Base-by-base conservation (phyloP, 1,284 basidiomycete species). In the Malassezia pachydermatis region DNA sequence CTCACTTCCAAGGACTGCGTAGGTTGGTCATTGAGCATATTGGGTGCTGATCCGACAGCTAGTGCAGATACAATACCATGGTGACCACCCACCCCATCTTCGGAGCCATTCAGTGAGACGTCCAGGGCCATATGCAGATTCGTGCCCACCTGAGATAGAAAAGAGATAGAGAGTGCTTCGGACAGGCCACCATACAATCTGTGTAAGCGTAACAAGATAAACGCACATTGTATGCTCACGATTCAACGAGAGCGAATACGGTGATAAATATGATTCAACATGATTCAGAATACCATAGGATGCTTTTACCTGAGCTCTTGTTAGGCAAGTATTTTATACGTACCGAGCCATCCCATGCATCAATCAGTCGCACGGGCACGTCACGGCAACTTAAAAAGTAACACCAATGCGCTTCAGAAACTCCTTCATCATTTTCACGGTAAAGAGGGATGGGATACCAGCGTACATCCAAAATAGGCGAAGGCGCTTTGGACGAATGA, bases 381-480 rank as follows among this genome's bases (percentile, higher is more conserved):
- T 52, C 50, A 11, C 50, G 44, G 28, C 44, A 29, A 24, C 50
- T 52, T 9, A 52, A 40, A 7, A 42, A 44, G 37, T 42, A 52
- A 36, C 50, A 52, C 50, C 50, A 52, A 5, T 40, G 20, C 16
- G 6, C 10, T n/a, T n/a, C n/a, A 5, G 14, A 5, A 22, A 11
- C 19, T 6, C 6, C 23, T 2, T 27, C 20, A 5, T 25, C 32
- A 5, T 27, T 19, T 2, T 23, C 19, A 5, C 22, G 16, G 2
- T 14, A 17, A 5, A 44, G 34, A 2, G 49, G 43, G n/a, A 40
- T 25, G 17, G 10, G 6, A 27, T 42, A 52, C 50, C 50, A 52
- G 5, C 19, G 5, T 10, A 41, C 24, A 22, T 52, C 50, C 13
- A 52, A 37, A 11, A 52, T 40, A 2, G 50, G 44, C 5, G 33